Evolutionary conservation across 176 grass and related monocot genomes (phyloP), one percentile per base, ranked within the genome.

Genomic region (Pharus latifolius): DNA sequence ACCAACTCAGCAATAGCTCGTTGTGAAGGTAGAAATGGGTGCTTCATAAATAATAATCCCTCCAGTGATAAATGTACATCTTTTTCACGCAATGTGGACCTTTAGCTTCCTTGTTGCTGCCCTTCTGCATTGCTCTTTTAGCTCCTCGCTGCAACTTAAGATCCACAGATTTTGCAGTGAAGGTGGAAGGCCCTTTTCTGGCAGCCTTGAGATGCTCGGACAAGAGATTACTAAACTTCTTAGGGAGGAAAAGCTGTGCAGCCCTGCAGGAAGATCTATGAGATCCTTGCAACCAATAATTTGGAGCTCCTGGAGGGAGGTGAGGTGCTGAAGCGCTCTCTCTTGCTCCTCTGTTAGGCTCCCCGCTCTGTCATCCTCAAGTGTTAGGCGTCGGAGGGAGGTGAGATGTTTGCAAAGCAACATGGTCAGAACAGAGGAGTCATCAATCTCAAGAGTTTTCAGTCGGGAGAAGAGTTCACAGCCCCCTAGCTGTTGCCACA

Each of bases 91-190:
- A 61, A 43, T 24, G 35, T 1, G 14, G 18, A 70, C 56, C 5
- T 15, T 56, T 49, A 56, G 66, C 41, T 77, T 59, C 29, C 25
- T 33, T 19, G 25, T 34, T 61, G 38, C 67, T 59, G 65, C 26
- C 4, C 0, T 14, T 12, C 26, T 58, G 54, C 78, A 86, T 4
- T 44, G 1, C 0, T 20, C 34, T 23, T 0, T 2, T 42, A 71
- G 55, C 56, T 65, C 9, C 0, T 50, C 0, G 0, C 1, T 17
- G 54, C 78, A 64, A 0, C 0, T 0, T 0, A 0, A 0, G 11
- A 86, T 40, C 2, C 8, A 4, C 37, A 86, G 16, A 13, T 41
- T 0, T 70, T 86, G 64, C 56, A 86, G 78, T 2, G 64, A 65
- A 18, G 29, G 22, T n/a, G n/a, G n/a, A n/a, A n/a, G n/a, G n/a